Evolutionary conservation across 306 rosid species (phyloP), one percentile per base, ranked within the genome.

Genomic region (Quercus aquifolioides): DNA sequence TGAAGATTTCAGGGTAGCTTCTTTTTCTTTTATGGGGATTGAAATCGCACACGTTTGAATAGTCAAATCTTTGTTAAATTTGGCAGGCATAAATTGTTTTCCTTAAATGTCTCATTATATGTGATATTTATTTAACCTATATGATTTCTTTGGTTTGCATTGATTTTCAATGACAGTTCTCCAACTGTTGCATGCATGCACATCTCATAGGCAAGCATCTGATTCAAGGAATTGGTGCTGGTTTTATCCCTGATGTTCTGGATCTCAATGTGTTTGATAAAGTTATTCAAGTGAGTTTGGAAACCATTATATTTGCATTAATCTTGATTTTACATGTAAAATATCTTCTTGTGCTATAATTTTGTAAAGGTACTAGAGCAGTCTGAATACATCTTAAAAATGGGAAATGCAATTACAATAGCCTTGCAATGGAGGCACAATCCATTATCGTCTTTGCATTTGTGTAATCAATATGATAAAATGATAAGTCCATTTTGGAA

Each of bases 171-270:
- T 43, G 41, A 41, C n/a, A 8, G 60, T 54, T 31, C 54, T 63
- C 70, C 73, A 60, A n/a, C n/a, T n/a, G 21, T 78, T 78, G 5
- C 17, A 35, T 78, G 56, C 80, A 69, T 65, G 14, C 35, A 52
- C 69, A 38, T 76, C 25, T 85, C 67, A 56, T 35, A 92, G 98
- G 97, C 35, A 85, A 74, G 83, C 97, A 94, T 78, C 75, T 79
- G 77, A 94, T 92, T 71, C 94, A 87, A 84, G 98, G 98, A 78
- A 74, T 94, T 43, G 98, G 97, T 69, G 83, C 89, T 65, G 97
- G 94, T 33, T 1, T 92, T 14, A 58, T 92, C 69, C 91, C 93
- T 28, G 4, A 12, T 38, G 74, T 92, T 35, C 79, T 94, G 58
- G 94, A 91, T 64, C 75, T 87, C 62, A 78, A 84, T 49, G 4